Percentiles rank a stretch among this genome's conserved stretches.
Conservation (phyloP, 2,329 filamentous ascomycete species). For the Diplodia scrobiculata region DNA sequence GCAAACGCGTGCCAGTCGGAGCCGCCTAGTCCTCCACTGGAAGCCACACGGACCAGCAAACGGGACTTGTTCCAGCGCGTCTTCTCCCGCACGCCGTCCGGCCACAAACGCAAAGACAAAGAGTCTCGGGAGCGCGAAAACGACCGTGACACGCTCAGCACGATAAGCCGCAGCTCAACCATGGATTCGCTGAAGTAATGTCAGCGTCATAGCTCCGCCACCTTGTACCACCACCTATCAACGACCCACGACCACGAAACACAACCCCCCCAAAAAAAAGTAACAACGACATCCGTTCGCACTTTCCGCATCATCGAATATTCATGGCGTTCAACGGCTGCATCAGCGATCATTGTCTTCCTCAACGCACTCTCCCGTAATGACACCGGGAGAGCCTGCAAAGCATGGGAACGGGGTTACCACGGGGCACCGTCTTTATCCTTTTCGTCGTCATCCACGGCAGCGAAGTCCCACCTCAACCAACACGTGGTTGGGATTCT, state of each 20-base stretch:
- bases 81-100: constrained; percentile 49
- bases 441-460: neutral
- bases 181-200: constrained; percentile 34
- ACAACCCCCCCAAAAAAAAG: neutral
- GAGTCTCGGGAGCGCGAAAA: constrained; percentile 41
- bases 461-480: neutral
- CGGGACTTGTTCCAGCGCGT: constrained; percentile 47
- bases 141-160: constrained; percentile 31
- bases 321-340: constrained; percentile 20
- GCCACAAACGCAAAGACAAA: constrained; percentile 44
- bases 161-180: constrained; percentile 43
- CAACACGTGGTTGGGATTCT: constrained; percentile 1
- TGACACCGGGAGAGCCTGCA: constrained; percentile 22
- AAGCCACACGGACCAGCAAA: constrained; percentile 34
- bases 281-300: constrained; percentile 7
- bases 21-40: constrained; percentile 40
- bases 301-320: constrained; percentile 8
- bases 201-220: constrained; percentile 5
- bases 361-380: constrained; percentile 20
- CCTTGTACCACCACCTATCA: constrained; percentile 16
- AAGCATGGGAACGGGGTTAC: constrained; percentile 20
- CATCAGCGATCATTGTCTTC: constrained; percentile 23
- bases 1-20: constrained; percentile 34
- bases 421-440: constrained; percentile 11
- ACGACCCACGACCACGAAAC: constrained; percentile 27